A percentile compares a stretch with the other conserved stretches of the same genome.
These are phyloP conservation scores for Hirsutella minnesotensis DNA, from an alignment of 2,329 filamentous ascomycete species.

Conservation along the genomic window DNA sequence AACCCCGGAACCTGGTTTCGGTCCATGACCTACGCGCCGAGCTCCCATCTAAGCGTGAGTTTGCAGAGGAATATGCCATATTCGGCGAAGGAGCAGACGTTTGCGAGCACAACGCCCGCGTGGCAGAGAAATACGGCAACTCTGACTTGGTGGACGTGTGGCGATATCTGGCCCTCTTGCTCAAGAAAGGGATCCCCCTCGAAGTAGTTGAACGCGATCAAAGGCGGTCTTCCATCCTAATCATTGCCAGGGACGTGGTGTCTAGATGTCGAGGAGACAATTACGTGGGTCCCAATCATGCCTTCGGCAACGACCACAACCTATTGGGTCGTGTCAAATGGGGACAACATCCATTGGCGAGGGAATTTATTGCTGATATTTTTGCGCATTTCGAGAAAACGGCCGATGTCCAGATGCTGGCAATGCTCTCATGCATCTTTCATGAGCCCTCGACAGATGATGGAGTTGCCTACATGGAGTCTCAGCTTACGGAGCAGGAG, in stretches of 20 bases:
- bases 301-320: slow-evolving; percentile 9
- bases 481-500: slow-evolving; percentile 43
- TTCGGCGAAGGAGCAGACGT: slow-evolving; percentile 74
- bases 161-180: slow-evolving; percentile 66
- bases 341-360: slow-evolving; percentile 53
- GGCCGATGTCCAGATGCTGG: slow-evolving; percentile 58
- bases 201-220: slow-evolving; percentile 46
- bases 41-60: slow-evolving; percentile 65
- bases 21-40: slow-evolving; percentile 59
- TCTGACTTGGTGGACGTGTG: slow-evolving; percentile 70
- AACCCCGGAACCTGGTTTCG: slow-evolving; percentile 57
- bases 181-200: slow-evolving; percentile 66
- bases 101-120: slow-evolving; percentile 70
- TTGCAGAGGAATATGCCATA: slow-evolving; percentile 72
- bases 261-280: slow-evolving; percentile 18
- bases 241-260: slow-evolving; percentile 55
- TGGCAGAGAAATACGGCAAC: slow-evolving; percentile 61
- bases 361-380: slow-evolving; percentile 47
- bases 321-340: slow-evolving; percentile 54
- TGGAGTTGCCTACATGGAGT: slow-evolving; percentile 44
- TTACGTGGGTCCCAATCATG: background rate
- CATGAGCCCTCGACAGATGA: slow-evolving; percentile 46
- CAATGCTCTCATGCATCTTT: slow-evolving; percentile 61
- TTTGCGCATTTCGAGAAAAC: slow-evolving; percentile 51
- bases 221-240: slow-evolving; percentile 48